Evolutionary conservation across 768 basidiomycete genomes (phyloP).

Genomic region (Boletus vermiculosoides): DNA sequence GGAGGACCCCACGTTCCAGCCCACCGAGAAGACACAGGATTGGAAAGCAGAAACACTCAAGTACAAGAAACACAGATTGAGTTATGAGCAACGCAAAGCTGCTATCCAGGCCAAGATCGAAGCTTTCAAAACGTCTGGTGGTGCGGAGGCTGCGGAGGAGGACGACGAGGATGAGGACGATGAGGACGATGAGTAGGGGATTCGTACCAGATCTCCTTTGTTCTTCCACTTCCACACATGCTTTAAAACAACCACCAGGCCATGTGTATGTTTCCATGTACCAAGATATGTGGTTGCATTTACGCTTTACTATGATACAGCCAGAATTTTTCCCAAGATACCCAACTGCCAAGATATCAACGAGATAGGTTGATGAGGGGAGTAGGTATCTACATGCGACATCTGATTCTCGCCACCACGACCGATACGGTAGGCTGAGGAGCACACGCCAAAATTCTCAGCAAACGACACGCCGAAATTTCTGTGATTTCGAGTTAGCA

Average conservation of each 20-base stretch:
- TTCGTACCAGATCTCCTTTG: not conserved
- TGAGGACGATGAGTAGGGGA: constrained; percentile 29
- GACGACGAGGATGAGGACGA: constrained; percentile 30
- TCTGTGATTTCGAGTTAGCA: constrained; percentile 36
- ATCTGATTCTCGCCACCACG: constrained; percentile 41
- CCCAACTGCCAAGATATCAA: constrained; percentile 57
- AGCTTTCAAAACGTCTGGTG: constrained; percentile 76
- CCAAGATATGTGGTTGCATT: constrained; percentile 10
- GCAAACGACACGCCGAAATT: constrained; percentile 62
- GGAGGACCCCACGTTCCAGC: constrained; percentile 88
- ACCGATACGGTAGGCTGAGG: constrained; percentile 56
- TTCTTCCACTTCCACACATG: constrained; percentile 2
- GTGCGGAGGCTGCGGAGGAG: constrained; percentile 43
- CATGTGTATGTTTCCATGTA: constrained; percentile 23
- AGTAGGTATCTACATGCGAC: constrained; percentile 41
- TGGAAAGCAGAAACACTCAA: constrained; percentile 88
- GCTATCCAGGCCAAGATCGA: constrained; percentile 87
- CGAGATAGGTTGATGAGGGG: constrained; percentile 31
- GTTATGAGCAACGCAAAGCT: constrained; percentile 70
- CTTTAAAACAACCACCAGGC: constrained; percentile 13
- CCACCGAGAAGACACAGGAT: constrained; percentile 84
- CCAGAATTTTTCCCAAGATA: constrained; percentile 43
- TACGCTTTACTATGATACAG: constrained; percentile 16
- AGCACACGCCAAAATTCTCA: constrained; percentile 49
- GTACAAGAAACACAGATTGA: constrained; percentile 66